Evolutionary conservation across 202 grass and related monocot species (phyloP).

Genomic region (Schoenoplectus triqueter): DNA sequence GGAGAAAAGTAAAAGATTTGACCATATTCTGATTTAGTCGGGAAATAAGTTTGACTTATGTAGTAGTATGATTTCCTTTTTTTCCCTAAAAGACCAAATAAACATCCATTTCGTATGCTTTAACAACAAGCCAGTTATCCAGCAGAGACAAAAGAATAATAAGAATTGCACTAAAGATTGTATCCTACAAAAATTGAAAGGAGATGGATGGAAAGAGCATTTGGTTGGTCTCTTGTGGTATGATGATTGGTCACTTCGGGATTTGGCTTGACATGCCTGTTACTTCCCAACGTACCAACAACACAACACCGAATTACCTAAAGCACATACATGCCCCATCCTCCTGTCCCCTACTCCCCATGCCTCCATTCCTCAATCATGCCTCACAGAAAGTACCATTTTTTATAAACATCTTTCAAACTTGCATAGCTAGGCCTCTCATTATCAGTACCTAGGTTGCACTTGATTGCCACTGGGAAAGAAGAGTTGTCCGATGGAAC

Average conservation of each 20-base stretch:
- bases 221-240: constrained; percentile 38
- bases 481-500: constrained; percentile 34
- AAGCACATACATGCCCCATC: constrained; percentile 1
- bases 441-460: constrained; percentile 5
- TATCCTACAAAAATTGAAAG: background rate
- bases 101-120: background rate
- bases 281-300: constrained; percentile 35
- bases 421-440: constrained; percentile 6
- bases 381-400: constrained; percentile 15
- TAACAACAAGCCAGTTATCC: background rate
- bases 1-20: too few relatives aligned
- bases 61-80: background rate
- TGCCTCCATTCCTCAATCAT: constrained; percentile 36
- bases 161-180: constrained; percentile 20
- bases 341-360: constrained; percentile 6
- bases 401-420: background rate
- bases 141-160: background rate
- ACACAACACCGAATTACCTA: constrained; percentile 1
- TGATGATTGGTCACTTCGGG: constrained; percentile 48
- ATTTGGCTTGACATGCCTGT: constrained; percentile 52
- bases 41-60: too few relatives aligned
- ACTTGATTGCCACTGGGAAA: constrained; percentile 44
- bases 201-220: constrained; percentile 12
- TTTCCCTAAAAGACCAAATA: background rate
- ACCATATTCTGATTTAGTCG: too few relatives aligned